phyloP scores from a whole-genome alignment of 2,329 filamentous ascomycete genomes.

The Cladophialophora bantiana region DNA sequence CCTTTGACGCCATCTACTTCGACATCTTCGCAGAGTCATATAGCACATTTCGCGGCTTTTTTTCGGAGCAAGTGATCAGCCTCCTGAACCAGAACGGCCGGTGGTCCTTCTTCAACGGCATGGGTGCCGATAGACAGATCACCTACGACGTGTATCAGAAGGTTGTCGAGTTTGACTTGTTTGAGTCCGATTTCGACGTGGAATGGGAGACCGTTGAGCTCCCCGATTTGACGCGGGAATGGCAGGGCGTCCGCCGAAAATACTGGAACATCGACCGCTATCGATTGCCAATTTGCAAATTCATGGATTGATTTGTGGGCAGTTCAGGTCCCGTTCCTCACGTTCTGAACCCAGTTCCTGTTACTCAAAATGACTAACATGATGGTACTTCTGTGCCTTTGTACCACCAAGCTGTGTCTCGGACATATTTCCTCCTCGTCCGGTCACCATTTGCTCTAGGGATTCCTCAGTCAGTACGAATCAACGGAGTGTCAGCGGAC shows the following conservation, averaged over 20 bases:
- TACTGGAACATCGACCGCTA: constrained; percentile 83
- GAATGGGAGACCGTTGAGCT: constrained; percentile 83
- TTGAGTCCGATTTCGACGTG: constrained; percentile 87
- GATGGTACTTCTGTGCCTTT: not conserved
- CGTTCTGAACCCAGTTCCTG: not conserved
- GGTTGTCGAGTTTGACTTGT: constrained; percentile 88
- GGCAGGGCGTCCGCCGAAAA: constrained; percentile 84
- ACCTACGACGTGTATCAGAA: constrained; percentile 97
- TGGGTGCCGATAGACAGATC: constrained; percentile 88
- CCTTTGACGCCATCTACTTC: constrained; percentile 92
- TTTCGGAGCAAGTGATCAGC: constrained; percentile 83
- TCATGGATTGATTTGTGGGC: constrained; percentile 35
- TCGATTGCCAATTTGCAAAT: constrained; percentile 50
- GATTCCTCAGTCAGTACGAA: not conserved
- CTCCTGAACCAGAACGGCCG: constrained; percentile 70
- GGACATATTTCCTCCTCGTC: not conserved
- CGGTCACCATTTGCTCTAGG: not conserved
- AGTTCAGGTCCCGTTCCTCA: not conserved
- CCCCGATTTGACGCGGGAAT: constrained; percentile 76
- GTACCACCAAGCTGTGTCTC: not conserved
- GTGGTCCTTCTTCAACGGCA: constrained; percentile 73
- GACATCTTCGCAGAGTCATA: constrained; percentile 98
- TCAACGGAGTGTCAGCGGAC: not conserved
- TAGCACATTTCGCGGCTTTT: constrained; percentile 81
- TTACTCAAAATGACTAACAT: not conserved